Evolutionary conservation across 139 green algal species (phyloP), one percentile per base, ranked within the genome.

Genomic region (Trebouxia sp.): DNA sequence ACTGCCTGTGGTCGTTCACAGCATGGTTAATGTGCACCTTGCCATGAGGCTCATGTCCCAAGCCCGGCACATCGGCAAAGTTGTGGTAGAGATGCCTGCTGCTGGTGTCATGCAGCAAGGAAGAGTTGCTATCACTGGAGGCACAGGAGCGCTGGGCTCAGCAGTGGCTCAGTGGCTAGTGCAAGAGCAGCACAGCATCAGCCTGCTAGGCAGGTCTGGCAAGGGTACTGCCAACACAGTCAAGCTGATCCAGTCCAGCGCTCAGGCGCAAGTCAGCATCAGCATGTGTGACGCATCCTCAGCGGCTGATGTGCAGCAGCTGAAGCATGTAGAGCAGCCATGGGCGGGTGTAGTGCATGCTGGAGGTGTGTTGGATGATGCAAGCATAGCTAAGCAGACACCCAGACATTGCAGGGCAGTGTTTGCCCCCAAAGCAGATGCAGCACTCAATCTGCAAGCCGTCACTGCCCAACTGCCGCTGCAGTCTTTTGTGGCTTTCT

Each of bases 51-150:
- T 96, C 84, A 94, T 97, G 90, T 94, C 89, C 17, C 91, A 94
- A 84, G 93, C 93, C 11, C 83, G 90, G 0, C 92, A 97, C 51
- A 86, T 97, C 2, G 93, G 93, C 80, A 97, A 97, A 85, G 91
- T 97, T 38, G 93, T 97, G 35, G 87, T 92, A 50, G 32, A 43
- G 51, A 48, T 12, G 38, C 41, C 37, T 24, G 42, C 8, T 14
- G 37, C 66, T 22, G 17, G 38, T 38, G n/a, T 15, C n/a, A 38
- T 1, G 22, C 1, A 28, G 47, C 14, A 3, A 32, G 81, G 78
- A 38, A 70, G 26, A 0, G 84, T 92, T 20, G 7, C 92, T 5
- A 80, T 97, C 0, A 88, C 92, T 8, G 93, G 93, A 24, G 93
- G 93, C 3, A 93, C 91, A n/a, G 93, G 93, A 42, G 90, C 86